A percentile compares a stretch with the other conserved stretches of the same genome.
phyloP scores from a whole-genome alignment of 2,329 filamentous ascomycete species.

The Chalaropsis thielavioides region DNA sequence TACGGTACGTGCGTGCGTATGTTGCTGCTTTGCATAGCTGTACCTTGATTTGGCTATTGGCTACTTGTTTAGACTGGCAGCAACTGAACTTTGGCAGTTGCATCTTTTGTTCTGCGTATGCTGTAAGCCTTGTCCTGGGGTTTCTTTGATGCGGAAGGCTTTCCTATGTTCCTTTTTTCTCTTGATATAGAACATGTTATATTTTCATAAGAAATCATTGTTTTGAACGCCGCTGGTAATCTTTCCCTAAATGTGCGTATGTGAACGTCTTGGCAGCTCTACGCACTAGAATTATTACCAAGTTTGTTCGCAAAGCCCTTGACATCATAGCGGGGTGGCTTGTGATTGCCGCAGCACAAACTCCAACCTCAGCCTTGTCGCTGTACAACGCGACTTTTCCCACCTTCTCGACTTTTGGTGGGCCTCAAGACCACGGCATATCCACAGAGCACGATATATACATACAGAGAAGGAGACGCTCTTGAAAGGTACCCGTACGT shows the following conservation, averaged over 20 bases:
- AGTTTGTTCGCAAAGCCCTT: conserved; percentile 2
- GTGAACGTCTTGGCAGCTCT: background rate
- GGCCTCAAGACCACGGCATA: background rate
- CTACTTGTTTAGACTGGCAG: too few species aligned
- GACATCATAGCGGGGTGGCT: conserved; percentile 17
- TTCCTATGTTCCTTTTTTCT: background rate
- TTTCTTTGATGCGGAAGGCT: background rate
- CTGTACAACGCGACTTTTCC: background rate
- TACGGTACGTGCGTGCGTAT: too few species aligned
- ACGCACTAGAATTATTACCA: background rate
- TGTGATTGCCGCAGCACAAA: conserved; percentile 5
- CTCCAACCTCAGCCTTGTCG: conserved; percentile 6
- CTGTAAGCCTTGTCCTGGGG: background rate
- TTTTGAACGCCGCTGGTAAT: background rate
- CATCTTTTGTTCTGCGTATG: background rate
- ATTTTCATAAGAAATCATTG: background rate
- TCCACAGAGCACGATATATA: background rate
- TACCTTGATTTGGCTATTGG: too few species aligned
- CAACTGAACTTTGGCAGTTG: background rate
- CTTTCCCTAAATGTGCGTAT: background rate
- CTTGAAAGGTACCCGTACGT: background rate
- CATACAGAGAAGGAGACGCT: background rate
- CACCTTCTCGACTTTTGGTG: background rate
- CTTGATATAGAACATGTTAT: too few species aligned
- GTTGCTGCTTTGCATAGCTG: too few species aligned